Evolutionary conservation across 192 early-diverging fungal genomes (phyloP), one percentile per base, ranked within the genome.

Genomic region (Globomyces pollinis-pini): DNA sequence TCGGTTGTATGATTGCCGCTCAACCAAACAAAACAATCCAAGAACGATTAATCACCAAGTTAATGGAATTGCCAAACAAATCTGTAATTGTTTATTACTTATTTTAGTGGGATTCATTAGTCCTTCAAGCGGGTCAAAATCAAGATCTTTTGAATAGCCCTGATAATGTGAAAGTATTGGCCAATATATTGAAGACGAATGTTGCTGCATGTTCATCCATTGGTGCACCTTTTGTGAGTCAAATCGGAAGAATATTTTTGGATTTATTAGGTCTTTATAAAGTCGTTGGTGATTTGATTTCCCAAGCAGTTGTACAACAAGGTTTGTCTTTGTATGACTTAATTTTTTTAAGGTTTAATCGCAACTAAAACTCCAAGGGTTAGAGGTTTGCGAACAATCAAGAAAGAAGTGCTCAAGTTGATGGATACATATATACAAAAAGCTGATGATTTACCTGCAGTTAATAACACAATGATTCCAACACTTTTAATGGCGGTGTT

Each of bases 1-100:
- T 98, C 49, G 96, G 96, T 13, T 88, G 93, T 68, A 95, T 99
- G 86, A 92, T 99, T 60, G 86, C 92, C 30, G 91, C 94, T 5
- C 94, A 98, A 59, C 74, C 86, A 30, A 88, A 88, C 67, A 78
- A 84, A 45, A 65, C 71, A 36, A 68, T 73, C 15, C 93, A 94
- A 68, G 88, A 91, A 55, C 77, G 88, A 54, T 72, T 96, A 54
- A 91, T 98, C 44, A 62, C 66, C 18, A 86, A 86, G 30, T 83
- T 88, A 29, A 96, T 98, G 94, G 87, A 91, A 56, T 73, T 88
- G 0, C 86, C 93, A 20, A 96, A 98, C 73, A 72, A 70, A 36
- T 78, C 83, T 9, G 86, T 88, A 79, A 2, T 35, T 53, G n/a
- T n/a, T n/a, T n/a, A n/a, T 59, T 4, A 47, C 13, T 36, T 3